A percentile compares a stretch with the other conserved stretches of the same genome.
Conservation (phyloP, 805 yeast genomes). For the Tetrapisispora iriomotensis region DNA sequence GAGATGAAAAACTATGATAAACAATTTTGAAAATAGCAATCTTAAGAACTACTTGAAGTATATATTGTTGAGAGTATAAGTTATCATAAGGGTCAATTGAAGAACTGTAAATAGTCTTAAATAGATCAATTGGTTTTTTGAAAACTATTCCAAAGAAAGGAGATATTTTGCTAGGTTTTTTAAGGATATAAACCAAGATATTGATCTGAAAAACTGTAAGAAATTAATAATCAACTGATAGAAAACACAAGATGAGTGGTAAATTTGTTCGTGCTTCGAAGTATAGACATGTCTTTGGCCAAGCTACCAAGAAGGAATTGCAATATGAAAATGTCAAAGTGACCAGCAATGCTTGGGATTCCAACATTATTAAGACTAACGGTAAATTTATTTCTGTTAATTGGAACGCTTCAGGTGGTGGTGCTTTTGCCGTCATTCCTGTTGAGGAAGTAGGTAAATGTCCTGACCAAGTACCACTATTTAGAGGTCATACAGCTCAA, state of each 20-base stretch:
- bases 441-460: constrained; percentile 78
- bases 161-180: no score
- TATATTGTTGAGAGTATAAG: no score
- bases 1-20: no score
- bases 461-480: constrained; percentile 86
- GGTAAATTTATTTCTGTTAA: constrained; percentile 79
- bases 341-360: constrained; percentile 93
- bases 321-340: constrained; percentile 46
- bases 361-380: constrained; percentile 78
- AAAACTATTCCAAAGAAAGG: no score
- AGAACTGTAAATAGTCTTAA: no score
- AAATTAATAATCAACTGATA: no score
- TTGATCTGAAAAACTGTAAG: neutral
- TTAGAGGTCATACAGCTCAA: constrained; percentile 92
- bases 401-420: constrained; percentile 96
- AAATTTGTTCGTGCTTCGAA: constrained; percentile 94
- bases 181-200: no score
- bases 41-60: no score
- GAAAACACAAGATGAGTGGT: constrained; percentile 41
- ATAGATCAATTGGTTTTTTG: no score
- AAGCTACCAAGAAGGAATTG: constrained; percentile 49
- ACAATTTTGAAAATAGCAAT: no score
- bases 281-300: constrained; percentile 94
- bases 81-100: no score
- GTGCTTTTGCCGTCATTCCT: constrained; percentile 93